These are phyloP conservation scores for Trichoderma simmonsii DNA, from an alignment of 2,329 filamentous ascomycete genomes.

Conservation along the genomic window DNA sequence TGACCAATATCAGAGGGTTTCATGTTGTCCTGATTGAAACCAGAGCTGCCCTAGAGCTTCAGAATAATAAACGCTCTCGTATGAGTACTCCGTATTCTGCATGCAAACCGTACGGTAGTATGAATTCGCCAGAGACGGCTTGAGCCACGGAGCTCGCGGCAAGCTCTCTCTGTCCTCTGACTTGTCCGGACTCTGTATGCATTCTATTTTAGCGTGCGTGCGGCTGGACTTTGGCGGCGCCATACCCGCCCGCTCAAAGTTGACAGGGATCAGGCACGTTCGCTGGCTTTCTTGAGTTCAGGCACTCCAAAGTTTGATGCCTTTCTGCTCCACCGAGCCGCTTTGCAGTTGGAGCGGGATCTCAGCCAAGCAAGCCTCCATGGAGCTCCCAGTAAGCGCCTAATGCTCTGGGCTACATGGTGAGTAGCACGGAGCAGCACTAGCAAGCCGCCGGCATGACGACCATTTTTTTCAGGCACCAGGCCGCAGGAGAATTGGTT, in stretches of 20 bases:
- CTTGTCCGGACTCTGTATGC: neutral
- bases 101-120: neutral
- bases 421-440: neutral
- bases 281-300: neutral
- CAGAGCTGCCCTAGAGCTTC: neutral
- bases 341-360: neutral
- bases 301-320: constrained; percentile 10
- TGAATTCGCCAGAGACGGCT: neutral
- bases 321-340: neutral
- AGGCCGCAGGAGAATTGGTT: neutral
- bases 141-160: neutral
- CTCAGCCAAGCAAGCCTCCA: neutral
- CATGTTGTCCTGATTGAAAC: neutral
- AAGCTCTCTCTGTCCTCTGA: neutral
- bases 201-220: constrained; percentile 14
- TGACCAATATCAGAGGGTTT: neutral
- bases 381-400: neutral
- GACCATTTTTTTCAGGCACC: neutral
- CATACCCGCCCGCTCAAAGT: constrained; percentile 9
- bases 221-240: constrained; percentile 18
- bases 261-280: constrained; percentile 3
- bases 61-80: neutral
- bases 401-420: neutral
- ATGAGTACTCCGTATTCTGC: neutral
- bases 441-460: neutral